phyloP scores from a whole-genome alignment of 176 grass and related monocot genomes.

The Canna indica region DNA sequence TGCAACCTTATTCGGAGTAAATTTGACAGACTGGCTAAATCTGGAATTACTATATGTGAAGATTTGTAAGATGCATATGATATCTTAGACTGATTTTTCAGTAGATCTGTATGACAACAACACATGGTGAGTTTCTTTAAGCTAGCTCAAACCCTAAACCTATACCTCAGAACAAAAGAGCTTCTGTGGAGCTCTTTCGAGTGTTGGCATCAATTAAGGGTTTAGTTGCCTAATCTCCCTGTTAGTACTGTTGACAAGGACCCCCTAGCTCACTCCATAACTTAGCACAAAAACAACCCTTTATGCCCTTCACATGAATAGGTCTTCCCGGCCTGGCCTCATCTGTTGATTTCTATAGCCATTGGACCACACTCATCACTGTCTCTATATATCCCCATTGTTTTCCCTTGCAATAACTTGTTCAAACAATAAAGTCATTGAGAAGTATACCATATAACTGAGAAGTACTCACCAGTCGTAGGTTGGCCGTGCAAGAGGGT shows the following conservation, averaged over 20 bases:
- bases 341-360: not conserved
- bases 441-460: too few relatives aligned
- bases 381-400: not conserved
- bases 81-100: too few relatives aligned
- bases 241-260: not conserved
- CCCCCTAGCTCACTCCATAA: not conserved
- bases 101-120: too few relatives aligned
- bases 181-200: not conserved
- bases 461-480: too few relatives aligned
- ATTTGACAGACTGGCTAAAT: too few relatives aligned
- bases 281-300: slow-evolving; percentile 15
- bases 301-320: slow-evolving; percentile 59
- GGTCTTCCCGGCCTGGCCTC: slow-evolving; percentile 6
- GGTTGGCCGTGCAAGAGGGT: too few relatives aligned
- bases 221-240: slow-evolving; percentile 19
- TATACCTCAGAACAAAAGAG: not conserved
- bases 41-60: too few relatives aligned
- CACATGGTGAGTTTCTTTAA: too few relatives aligned
- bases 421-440: too few relatives aligned
- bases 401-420: not conserved
- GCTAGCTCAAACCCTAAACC: too few relatives aligned
- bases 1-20: too few relatives aligned
- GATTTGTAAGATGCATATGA: too few relatives aligned
- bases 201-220: slow-evolving; percentile 7
- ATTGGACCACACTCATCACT: slow-evolving; percentile 22